These are phyloP conservation scores for Trypanosoma boissoni DNA, from an alignment of 208 protist species.

Conservation along the genomic window DNA sequence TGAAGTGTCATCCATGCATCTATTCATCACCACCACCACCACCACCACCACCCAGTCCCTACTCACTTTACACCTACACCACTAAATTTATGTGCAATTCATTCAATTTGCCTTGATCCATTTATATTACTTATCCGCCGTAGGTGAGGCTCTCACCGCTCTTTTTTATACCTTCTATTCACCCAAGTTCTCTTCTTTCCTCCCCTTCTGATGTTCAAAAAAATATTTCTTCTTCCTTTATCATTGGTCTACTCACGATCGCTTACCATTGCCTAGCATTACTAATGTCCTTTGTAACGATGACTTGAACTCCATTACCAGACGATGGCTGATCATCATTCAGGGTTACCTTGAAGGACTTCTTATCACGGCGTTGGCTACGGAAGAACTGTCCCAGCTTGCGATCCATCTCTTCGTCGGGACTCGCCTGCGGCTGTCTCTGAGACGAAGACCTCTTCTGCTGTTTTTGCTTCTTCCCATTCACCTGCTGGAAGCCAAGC, in stretches of 20 bases:
- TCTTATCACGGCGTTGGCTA: conserved; percentile 39
- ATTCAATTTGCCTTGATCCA: no score
- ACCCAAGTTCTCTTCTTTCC: conserved; percentile 7
- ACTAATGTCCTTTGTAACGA: conserved; percentile 48
- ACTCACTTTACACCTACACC: no score
- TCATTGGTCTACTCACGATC: background rate
- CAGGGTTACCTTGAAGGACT: conserved; percentile 21
- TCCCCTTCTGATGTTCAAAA: background rate
- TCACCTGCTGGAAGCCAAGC: conserved; percentile 47
- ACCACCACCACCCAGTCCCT: no score
- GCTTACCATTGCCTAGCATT: conserved; percentile 40
- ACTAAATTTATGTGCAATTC: no score
- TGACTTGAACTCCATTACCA: conserved; percentile 32
- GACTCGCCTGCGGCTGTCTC: conserved; percentile 11
- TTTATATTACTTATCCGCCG: no score
- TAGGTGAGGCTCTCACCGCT: no score
- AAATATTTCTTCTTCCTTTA: background rate
- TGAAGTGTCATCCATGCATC: no score
- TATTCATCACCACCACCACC: no score
- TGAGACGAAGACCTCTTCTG: conserved; percentile 15
- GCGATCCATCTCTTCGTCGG: conserved; percentile 60
- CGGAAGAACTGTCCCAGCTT: conserved; percentile 77
- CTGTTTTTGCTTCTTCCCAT: conserved; percentile 21
- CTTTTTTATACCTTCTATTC: no score
- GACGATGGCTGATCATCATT: conserved; percentile 21